phyloP scores from a whole-genome alignment of 495 filamentous ascomycete genomes.

The Annulohypoxylon maeteangense region DNA sequence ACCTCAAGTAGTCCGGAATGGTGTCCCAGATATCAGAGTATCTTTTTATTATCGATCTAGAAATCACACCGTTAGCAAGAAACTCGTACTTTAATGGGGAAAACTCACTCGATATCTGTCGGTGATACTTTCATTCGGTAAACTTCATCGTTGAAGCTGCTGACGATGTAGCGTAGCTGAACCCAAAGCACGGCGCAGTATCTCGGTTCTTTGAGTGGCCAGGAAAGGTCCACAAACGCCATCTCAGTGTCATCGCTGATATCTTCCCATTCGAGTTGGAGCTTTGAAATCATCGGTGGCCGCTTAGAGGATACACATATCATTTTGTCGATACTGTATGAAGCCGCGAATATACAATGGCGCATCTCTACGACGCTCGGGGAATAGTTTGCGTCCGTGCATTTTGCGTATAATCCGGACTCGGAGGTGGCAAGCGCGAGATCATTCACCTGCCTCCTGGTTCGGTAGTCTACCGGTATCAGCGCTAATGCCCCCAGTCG shows the following conservation, averaged over 20 bases:
- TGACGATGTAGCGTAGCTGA: neutral
- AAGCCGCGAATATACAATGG: neutral
- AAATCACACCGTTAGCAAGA: too few species aligned
- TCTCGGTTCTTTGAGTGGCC: too few species aligned
- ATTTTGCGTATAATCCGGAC: neutral
- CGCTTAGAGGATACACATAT: neutral
- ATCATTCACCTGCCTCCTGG: neutral
- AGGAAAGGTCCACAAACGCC: neutral
- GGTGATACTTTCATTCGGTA: too few species aligned
- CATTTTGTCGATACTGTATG: neutral
- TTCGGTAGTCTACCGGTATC: neutral
- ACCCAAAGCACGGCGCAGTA: neutral
- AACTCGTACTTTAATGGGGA: too few species aligned
- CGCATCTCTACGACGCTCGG: too few species aligned
- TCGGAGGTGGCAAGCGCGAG: neutral
- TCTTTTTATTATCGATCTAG: neutral
- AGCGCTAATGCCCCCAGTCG: neutral
- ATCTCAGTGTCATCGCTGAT: too few species aligned
- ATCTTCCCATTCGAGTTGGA: too few species aligned
- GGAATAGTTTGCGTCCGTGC: too few species aligned
- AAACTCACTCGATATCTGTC: too few species aligned
- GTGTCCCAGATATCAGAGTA: neutral
- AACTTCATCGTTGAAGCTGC: too few species aligned
- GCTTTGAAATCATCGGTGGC: neutral
- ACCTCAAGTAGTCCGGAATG: neutral